Percentiles rank a stretch among this genome's conserved stretches.
Evolutionary conservation across 2,329 filamentous ascomycete species (phyloP).

Genomic region (Arthroderma sp.): DNA sequence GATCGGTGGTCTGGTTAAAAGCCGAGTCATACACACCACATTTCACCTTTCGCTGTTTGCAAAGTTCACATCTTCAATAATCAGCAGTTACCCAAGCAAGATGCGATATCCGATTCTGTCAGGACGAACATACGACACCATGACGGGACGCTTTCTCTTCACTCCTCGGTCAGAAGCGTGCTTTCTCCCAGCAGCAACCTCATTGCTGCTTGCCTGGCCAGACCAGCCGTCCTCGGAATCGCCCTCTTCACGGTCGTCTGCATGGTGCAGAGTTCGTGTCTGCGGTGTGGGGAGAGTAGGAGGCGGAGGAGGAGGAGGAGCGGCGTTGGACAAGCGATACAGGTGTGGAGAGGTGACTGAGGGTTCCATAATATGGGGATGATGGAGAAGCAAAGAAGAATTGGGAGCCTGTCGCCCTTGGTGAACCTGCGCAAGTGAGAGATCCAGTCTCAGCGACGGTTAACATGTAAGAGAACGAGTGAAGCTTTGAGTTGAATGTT

Average conservation of each 20-base stretch:
- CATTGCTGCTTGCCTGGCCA: constrained; percentile 23
- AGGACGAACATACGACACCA: constrained; percentile 9
- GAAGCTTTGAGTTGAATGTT: too few species aligned
- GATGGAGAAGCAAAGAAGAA: too few species aligned
- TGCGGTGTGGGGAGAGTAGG: background rate
- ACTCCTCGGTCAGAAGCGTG: constrained; percentile 2
- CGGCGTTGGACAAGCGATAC: background rate
- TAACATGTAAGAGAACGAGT: too few species aligned
- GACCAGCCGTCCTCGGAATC: constrained; percentile 26
- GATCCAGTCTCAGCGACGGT: too few species aligned
- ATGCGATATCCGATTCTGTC: too few species aligned
- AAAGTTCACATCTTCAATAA: constrained; percentile 18
- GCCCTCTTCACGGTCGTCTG: constrained; percentile 8
- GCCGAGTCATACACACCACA: constrained; percentile 16
- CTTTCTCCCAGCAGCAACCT: constrained; percentile 22
- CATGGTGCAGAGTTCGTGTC: constrained; percentile 1
- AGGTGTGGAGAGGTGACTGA: constrained; percentile 1
- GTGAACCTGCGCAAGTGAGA: too few species aligned
- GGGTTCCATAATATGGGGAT: background rate
- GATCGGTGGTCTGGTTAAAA: background rate
- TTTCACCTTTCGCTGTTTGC: constrained; percentile 22
- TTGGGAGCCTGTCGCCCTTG: too few species aligned
- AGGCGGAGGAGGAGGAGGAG: background rate
- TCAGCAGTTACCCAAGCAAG: too few species aligned
- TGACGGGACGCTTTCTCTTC: constrained; percentile 10